Conservation (phyloP, 768 basidiomycete genomes). For the Tephrocybe sp. region DNA sequence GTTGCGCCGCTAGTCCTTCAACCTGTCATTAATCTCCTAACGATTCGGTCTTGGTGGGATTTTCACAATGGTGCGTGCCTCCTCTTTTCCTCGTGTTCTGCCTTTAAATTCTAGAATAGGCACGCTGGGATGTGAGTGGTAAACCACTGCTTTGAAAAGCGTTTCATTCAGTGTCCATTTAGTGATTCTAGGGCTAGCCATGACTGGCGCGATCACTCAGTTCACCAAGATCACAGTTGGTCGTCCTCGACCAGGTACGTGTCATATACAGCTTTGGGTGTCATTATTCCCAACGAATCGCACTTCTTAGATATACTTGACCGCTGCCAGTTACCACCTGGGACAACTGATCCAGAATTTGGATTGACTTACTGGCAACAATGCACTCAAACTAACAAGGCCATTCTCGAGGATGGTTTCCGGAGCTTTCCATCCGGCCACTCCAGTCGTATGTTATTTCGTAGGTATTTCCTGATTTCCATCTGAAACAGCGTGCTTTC, state of each 20-base stretch:
- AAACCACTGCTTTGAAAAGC: not conserved
- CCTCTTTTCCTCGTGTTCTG: slow-evolving; percentile 1
- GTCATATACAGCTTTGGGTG: not conserved
- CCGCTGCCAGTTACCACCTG: slow-evolving; percentile 68
- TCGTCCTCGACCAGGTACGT: slow-evolving; percentile 78
- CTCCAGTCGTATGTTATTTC: slow-evolving; percentile 62
- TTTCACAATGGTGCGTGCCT: slow-evolving; percentile 59
- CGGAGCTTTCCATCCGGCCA: slow-evolving; percentile 93
- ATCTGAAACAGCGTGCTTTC: slow-evolving; percentile 1
- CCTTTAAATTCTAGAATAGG: slow-evolving; percentile 23
- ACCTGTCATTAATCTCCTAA: slow-evolving; percentile 63
- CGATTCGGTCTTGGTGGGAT: slow-evolving; percentile 88
- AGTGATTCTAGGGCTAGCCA: slow-evolving; percentile 72
- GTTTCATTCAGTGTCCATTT: not conserved
- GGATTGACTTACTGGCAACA: slow-evolving; percentile 73
- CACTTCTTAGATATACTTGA: slow-evolving; percentile 51
- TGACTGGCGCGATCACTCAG: slow-evolving; percentile 83
- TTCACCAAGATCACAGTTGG: slow-evolving; percentile 86
- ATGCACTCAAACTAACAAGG: slow-evolving; percentile 68
- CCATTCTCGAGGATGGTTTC: slow-evolving; percentile 77
- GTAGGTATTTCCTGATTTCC: not conserved
- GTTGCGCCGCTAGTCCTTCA: slow-evolving; percentile 72
- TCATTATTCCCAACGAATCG: not conserved
- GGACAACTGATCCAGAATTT: slow-evolving; percentile 64
- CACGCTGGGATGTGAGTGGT: slow-evolving; percentile 37